Evolutionary conservation across 1,139 yeast genomes (phyloP), one percentile per base, ranked within the genome.

Genomic region (Casaregolazyma lundiana): DNA sequence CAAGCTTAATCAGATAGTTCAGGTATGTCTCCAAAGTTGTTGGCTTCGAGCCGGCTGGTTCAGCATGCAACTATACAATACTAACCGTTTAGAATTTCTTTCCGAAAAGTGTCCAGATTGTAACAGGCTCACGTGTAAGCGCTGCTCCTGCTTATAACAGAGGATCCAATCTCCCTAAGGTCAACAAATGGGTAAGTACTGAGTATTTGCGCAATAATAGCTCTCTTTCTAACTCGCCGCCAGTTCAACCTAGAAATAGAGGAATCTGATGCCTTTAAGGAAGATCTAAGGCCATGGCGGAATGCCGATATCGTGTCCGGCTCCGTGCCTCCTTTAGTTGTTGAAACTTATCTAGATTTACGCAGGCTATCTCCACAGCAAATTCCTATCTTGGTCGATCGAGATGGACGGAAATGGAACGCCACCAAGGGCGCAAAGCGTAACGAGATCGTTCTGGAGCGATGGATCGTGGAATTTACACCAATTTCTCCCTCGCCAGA

Each of bases 391-490:
- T 65, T 70, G 30, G 81, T 78, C 48, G 90, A 78, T 47, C 62
- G 66, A 7, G 73, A 69, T 4, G 72, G 73, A 36, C 67, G 67
- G 48, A 54, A 68, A n/a, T 76, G 78, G 77, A 69, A 72, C 30
- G 80, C 79, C 11, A 70, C 61, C 13, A 73, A 71, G 48, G 78
- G 80, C 15, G 72, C 73, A 2, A 80, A 76, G 59, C 83, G 82
- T 57, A 71, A 79, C 11, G 97, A 90, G 64, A 78, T 92, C 15
- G 96, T 92, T 1, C 68, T 92, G 49, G 98, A 92, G 62, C 73
- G 98, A 50, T 92, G 98, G 98, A 71, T 88, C 20, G 70, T 92
- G 34, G 96, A 89, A 63, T 77, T 89, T 53, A 90, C 83, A 56
- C 41, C 45, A 19, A 21, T 20, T 8, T 22, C 45, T 19, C 77